Conservation (phyloP, 148 eudicot genomes). For the Fallopia convolvulus region DNA sequence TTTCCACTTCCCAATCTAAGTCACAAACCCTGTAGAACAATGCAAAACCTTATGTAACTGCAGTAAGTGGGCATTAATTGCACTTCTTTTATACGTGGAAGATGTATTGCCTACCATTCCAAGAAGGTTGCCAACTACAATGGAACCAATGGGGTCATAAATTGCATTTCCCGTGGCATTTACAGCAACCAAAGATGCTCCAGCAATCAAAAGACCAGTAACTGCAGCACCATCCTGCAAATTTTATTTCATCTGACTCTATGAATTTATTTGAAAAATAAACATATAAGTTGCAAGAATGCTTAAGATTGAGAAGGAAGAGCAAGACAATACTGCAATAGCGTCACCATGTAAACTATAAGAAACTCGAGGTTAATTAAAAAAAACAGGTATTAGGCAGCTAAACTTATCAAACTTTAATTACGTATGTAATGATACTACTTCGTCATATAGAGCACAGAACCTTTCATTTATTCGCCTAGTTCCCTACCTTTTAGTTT, state of each 20-base stretch:
- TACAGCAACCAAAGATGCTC: constrained; percentile 84
- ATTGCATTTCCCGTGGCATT: constrained; percentile 86
- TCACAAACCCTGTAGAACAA: background rate
- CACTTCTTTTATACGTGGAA: background rate
- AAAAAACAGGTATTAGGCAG: background rate
- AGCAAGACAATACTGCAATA: constrained; percentile 1
- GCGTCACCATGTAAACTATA: background rate
- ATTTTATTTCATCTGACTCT: background rate
- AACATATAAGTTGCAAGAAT: background rate
- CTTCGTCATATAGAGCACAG: background rate
- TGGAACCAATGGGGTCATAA: constrained; percentile 92
- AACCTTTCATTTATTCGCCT: background rate
- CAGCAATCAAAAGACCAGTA: constrained; percentile 80
- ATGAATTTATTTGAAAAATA: background rate
- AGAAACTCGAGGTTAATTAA: background rate
- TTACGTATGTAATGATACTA: background rate
- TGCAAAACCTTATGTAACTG: background rate
- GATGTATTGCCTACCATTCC: constrained; percentile 53
- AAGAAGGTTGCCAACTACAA: constrained; percentile 86
- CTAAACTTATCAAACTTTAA: background rate
- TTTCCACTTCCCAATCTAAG: background rate
- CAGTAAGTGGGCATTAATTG: background rate
- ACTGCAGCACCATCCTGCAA: constrained; percentile 97
- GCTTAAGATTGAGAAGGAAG: background rate
- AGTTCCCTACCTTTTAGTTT: too few species aligned